A percentile compares a stretch with the other conserved stretches of the same genome.
Evolutionary conservation across 148 eudicot species (phyloP).

Genomic region (Vaccinium darrowii): DNA sequence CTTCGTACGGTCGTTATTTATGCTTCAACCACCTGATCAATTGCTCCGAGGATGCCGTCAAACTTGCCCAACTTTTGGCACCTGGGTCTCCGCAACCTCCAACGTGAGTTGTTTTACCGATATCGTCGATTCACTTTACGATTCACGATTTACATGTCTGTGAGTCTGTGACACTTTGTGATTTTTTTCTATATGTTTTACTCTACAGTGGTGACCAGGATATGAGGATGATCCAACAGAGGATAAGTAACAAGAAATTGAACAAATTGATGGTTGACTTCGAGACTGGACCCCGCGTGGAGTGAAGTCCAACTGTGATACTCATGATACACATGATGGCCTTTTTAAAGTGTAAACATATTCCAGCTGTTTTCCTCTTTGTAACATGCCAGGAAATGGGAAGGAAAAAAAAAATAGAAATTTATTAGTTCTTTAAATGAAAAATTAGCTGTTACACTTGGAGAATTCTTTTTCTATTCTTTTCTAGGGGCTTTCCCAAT

Average conservation of each 20-base stretch:
- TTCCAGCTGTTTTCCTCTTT: too few relatives aligned
- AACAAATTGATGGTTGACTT: constrained; percentile 50
- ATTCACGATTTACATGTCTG: neutral
- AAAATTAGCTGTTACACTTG: too few relatives aligned
- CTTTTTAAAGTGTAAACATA: too few relatives aligned
- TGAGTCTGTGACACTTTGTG: neutral
- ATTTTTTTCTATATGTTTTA: neutral
- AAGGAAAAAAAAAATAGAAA: too few relatives aligned
- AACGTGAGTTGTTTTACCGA: constrained; percentile 23
- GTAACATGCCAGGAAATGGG: too few relatives aligned
- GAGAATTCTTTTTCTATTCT: too few relatives aligned
- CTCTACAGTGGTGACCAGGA: constrained; percentile 41
- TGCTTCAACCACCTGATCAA: constrained; percentile 63
- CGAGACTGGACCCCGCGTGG: constrained; percentile 21
- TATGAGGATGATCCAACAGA: constrained; percentile 43
- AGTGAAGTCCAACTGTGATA: constrained; percentile 8
- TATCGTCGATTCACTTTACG: neutral
- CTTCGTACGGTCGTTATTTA: constrained; percentile 61
- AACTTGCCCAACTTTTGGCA: constrained; percentile 43
- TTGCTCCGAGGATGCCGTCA: constrained; percentile 37
- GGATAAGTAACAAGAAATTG: constrained; percentile 60
- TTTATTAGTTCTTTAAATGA: too few relatives aligned
- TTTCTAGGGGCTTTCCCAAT: too few relatives aligned
- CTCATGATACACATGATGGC: too few relatives aligned
- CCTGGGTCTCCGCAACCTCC: constrained; percentile 39